Evolutionary conservation across 164 flowering plant genomes (phyloP).

Genomic region (Vitis amurensis): DNA sequence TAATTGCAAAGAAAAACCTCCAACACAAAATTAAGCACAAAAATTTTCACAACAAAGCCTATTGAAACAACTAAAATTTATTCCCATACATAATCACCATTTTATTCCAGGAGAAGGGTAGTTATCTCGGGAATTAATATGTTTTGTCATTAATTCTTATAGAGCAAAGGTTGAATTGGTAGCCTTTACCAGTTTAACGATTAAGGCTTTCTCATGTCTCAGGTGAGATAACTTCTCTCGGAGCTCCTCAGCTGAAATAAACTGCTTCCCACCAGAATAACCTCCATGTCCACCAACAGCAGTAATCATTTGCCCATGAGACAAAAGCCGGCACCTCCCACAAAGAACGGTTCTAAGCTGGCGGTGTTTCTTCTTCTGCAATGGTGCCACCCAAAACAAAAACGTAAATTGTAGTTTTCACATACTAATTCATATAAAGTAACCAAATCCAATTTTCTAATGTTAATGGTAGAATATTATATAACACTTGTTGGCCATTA

Average conservation of each 20-base stretch:
- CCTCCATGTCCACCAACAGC: conserved; percentile 99
- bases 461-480: no score
- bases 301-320: conserved; percentile 98
- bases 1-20: no score
- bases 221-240: conserved; percentile 82
- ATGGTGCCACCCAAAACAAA: conserved; percentile 3
- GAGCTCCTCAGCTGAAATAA: conserved; percentile 84
- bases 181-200: conserved; percentile 76
- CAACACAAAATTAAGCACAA: no score
- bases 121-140: no score
- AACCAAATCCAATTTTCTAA: no score
- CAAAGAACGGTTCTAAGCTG: conserved; percentile 86
- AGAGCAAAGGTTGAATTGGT: background rate
- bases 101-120: no score
- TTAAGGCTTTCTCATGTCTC: conserved; percentile 75
- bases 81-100: no score
- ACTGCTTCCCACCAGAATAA: conserved; percentile 92
- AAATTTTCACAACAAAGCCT: no score
- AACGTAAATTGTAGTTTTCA: background rate
- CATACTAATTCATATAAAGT: no score
- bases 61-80: no score
- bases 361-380: conserved; percentile 92
- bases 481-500: background rate
- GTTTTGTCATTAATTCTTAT: no score
- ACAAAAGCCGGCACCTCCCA: conserved; percentile 81